Conservation (phyloP, 2,329 filamentous ascomycete species). For the Aspergillus persii region DNA sequence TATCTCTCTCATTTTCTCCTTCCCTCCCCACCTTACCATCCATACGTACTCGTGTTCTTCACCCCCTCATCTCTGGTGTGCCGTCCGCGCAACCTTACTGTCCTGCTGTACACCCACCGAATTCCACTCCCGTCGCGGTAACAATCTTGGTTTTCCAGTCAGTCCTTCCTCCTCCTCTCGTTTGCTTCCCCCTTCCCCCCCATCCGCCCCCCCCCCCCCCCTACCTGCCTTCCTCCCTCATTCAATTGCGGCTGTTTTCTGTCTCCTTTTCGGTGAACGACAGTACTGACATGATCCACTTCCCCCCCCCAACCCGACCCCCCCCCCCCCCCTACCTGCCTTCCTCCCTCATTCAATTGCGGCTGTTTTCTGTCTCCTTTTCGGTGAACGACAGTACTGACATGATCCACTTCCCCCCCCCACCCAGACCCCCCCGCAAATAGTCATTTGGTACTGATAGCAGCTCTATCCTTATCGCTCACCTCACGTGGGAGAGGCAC, state of each 20-base stretch:
- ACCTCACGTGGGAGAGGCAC: constrained; percentile 10
- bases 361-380: constrained; percentile 2
- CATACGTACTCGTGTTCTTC: not conserved
- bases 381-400: constrained; percentile 2
- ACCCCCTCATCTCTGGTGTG: constrained; percentile 14
- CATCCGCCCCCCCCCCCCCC: not conserved
- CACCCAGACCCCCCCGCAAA: not conserved
- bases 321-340: not conserved
- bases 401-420: constrained; percentile 4
- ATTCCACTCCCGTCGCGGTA: not conserved
- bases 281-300: constrained; percentile 10
- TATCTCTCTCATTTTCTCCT: not conserved
- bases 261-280: not conserved
- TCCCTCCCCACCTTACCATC: not conserved
- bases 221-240: not conserved
- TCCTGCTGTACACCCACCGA: constrained; percentile 14
- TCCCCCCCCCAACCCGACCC: not conserved
- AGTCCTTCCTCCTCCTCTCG: constrained; percentile 3
- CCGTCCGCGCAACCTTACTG: constrained; percentile 9
- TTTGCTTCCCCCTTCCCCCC: constrained; percentile 7
- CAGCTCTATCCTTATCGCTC: constrained; percentile 20
- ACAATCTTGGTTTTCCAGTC: constrained; percentile 2
- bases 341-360: not conserved
- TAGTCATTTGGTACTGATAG: constrained; percentile 30
- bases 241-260: constrained; percentile 1